phyloP scores from a whole-genome alignment of 2,329 filamentous ascomycete species.

The Verticillium dahliae region DNA sequence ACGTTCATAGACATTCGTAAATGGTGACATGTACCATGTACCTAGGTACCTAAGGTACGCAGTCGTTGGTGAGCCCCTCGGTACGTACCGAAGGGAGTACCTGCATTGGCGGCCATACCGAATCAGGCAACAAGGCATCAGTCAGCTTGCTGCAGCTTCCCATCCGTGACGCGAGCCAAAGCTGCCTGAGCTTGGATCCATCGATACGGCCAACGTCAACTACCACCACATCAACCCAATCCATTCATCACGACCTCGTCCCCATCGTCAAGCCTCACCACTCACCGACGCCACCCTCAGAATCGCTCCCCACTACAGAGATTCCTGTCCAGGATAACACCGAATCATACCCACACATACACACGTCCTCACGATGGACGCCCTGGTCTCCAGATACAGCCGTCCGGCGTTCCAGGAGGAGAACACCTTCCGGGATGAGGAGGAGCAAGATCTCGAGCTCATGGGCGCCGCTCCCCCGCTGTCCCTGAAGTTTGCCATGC shows the following conservation, averaged over 20 bases:
- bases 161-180: conserved; percentile 32
- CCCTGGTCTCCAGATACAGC: conserved; percentile 88
- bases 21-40: no score
- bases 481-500: conserved; percentile 90
- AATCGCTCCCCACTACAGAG: neutral
- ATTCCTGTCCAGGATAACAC: conserved; percentile 2
- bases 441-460: conserved; percentile 69
- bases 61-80: neutral
- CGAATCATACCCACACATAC: conserved; percentile 10
- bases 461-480: conserved; percentile 56
- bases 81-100: conserved; percentile 2
- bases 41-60: no score
- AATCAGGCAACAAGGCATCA: conserved; percentile 13
- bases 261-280: neutral
- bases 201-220: conserved; percentile 8
- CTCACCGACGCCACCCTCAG: neutral
- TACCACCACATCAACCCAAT: conserved; percentile 14
- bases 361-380: conserved; percentile 61
- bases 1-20: no score
- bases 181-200: conserved; percentile 31
- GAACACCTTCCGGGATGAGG: conserved; percentile 44
- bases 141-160: conserved; percentile 13
- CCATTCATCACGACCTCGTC: neutral
- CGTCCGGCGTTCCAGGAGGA: conserved; percentile 68
- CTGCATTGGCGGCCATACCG: conserved; percentile 6